These are phyloP conservation scores for Arthrobotrys entomopaga DNA, from an alignment of 2,329 filamentous ascomycete species.

Conservation along the genomic window DNA sequence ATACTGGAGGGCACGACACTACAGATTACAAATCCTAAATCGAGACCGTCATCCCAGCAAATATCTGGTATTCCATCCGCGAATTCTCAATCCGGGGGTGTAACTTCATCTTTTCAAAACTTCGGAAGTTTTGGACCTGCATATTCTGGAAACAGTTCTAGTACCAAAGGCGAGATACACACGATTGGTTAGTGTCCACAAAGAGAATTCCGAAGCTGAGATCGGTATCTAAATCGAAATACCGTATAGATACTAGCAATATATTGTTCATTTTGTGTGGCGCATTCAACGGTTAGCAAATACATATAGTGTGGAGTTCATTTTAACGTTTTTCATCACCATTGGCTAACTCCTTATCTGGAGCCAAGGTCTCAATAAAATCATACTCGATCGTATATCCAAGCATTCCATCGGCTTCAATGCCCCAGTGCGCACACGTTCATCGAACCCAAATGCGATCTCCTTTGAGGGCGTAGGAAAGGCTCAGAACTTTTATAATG, in stretches of 20 bases:
- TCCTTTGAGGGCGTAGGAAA: conserved; percentile 13
- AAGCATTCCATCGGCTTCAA: conserved; percentile 91
- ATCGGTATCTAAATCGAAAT: conserved; percentile 5
- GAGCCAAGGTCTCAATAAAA: conserved; percentile 73
- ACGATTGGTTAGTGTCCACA: conserved; percentile 49
- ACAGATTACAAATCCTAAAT: conserved; percentile 77
- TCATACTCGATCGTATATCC: conserved; percentile 85
- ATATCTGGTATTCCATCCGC: conserved; percentile 67
- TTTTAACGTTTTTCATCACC: no score
- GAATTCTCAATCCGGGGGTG: conserved; percentile 60
- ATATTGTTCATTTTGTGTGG: conserved; percentile 98
- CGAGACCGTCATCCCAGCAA: conserved; percentile 20
- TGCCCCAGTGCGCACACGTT: conserved; percentile 73
- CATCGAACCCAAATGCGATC: conserved; percentile 18
- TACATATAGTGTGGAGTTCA: no score
- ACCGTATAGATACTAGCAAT: conserved; percentile 85
- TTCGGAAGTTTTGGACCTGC: conserved; percentile 43
- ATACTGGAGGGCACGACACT: conserved; percentile 96
- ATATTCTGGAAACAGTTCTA: conserved; percentile 21
- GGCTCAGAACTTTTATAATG: conserved; percentile 22
- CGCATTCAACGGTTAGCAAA: conserved; percentile 78
- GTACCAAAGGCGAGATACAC: conserved; percentile 57
- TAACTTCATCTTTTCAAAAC: conserved; percentile 60
- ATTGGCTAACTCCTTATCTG: neutral
- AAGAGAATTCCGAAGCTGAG: neutral